Percentiles rank a stretch among this genome's conserved stretches.
phyloP scores from a whole-genome alignment of 257 asterid species.

The Przewalskia tangutica region DNA sequence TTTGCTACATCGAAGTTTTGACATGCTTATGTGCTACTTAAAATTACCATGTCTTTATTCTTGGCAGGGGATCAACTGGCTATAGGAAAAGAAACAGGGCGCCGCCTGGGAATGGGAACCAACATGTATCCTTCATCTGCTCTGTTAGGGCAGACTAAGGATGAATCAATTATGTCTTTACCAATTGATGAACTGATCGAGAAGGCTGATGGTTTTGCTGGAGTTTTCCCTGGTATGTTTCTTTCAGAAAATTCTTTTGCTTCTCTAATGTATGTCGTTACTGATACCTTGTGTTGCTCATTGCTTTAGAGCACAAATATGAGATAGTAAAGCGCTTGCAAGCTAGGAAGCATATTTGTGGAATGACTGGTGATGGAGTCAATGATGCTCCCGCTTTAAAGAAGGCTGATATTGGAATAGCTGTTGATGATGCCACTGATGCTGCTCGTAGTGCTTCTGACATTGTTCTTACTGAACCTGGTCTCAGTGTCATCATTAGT shows the following conservation, averaged over 20 bases:
- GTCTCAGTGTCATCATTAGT: constrained; percentile 95
- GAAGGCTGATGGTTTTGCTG: constrained; percentile 99
- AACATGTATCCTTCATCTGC: constrained; percentile 98
- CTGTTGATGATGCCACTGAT: constrained; percentile 98
- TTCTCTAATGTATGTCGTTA: neutral
- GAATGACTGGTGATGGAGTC: constrained; percentile 99
- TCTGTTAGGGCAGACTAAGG: constrained; percentile 88
- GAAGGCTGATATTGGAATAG: constrained; percentile 97
- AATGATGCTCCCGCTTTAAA: constrained; percentile 97
- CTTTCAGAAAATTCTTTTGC: neutral
- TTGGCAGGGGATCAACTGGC: constrained; percentile 93
- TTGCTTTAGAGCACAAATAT: constrained; percentile 76
- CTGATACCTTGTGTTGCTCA: neutral
- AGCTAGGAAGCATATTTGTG: constrained; percentile 95
- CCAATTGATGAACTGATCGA: constrained; percentile 97
- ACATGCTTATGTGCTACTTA: neutral
- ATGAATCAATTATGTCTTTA: constrained; percentile 81
- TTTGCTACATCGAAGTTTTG: neutral
- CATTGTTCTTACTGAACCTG: constrained; percentile 96
- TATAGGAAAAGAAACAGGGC: constrained; percentile 93
- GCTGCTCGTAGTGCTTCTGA: constrained; percentile 99
- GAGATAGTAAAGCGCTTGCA: constrained; percentile 96
- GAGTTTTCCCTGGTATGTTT: constrained; percentile 84
- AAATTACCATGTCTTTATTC: neutral
- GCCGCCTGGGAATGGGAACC: constrained; percentile 98